These are phyloP conservation scores for Rhizopus sp. DNA, from an alignment of 371 early-diverging fungal species.

Conservation along the genomic window DNA sequence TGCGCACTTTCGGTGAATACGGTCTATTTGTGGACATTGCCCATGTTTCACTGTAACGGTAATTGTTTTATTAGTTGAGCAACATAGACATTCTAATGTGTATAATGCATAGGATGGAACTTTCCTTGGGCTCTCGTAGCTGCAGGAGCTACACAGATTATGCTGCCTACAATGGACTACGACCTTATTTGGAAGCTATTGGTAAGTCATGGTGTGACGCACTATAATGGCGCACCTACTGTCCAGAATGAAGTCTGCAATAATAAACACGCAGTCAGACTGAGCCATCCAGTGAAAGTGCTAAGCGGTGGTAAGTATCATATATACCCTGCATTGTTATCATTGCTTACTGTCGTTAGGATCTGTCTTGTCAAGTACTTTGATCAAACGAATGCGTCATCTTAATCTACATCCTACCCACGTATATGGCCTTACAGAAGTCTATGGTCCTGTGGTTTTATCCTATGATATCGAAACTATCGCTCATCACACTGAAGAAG, in stretches of 20 bases:
- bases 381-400: conserved; percentile 51
- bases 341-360: conserved; percentile 21
- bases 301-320: conserved; percentile 48
- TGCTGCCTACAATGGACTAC: conserved; percentile 66
- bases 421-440: conserved; percentile 74
- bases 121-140: conserved; percentile 68
- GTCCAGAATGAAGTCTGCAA: conserved; percentile 66
- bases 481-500: conserved; percentile 34
- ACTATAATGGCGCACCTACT: conserved; percentile 70
- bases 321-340: background rate
- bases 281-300: conserved; percentile 46
- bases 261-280: conserved; percentile 49
- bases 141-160: conserved; percentile 57
- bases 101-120: conserved; percentile 50
- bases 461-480: conserved; percentile 40
- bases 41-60: conserved; percentile 72
- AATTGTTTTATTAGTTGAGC: background rate
- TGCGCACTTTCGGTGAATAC: conserved; percentile 46
- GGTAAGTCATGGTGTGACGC: conserved; percentile 54
- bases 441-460: conserved; percentile 56
- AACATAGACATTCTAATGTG: background rate
- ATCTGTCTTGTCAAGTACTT: conserved; percentile 59
- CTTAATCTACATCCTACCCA: conserved; percentile 62
- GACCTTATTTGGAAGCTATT: conserved; percentile 61
- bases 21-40: conserved; percentile 63